These are phyloP conservation scores for Patellifolia procumbens DNA, from an alignment of 179 eudicot species.

Conservation along the genomic window DNA sequence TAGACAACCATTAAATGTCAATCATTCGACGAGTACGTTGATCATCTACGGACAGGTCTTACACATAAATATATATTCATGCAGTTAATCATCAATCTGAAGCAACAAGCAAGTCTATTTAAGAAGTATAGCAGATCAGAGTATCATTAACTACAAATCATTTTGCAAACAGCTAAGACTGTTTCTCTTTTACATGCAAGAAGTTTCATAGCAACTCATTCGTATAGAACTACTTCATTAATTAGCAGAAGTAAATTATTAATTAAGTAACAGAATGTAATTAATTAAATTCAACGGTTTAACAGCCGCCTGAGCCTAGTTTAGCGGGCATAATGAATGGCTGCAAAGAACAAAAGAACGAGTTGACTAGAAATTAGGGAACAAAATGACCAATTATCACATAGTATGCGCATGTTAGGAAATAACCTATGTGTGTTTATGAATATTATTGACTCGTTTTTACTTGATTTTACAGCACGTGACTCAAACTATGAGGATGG, in stretches of 20 bases:
- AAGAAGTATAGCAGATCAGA: no score
- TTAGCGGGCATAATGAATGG: constrained; percentile 1
- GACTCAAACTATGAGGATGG: constrained; percentile 29
- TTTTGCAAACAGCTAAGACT: background rate
- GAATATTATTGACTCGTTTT: constrained; percentile 4
- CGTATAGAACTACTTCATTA: background rate
- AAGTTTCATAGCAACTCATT: constrained; percentile 21
- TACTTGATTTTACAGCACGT: constrained; percentile 18
- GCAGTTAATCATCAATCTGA: no score
- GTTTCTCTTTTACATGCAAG: background rate
- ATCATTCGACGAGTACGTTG: no score
- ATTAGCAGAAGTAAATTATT: background rate
- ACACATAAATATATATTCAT: no score
- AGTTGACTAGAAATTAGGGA: constrained; percentile 27
- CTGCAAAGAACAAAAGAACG: constrained; percentile 18
- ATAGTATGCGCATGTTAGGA: constrained; percentile 22
- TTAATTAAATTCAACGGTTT: background rate
- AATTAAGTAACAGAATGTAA: no score
- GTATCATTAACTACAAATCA: background rate
- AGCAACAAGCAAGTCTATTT: no score
- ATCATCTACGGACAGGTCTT: no score
- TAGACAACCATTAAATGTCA: no score
- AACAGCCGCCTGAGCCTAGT: background rate
- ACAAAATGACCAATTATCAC: constrained; percentile 30
- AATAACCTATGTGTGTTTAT: no score